These are phyloP conservation scores for Moesziomyces sp. DNA, from an alignment of 1,284 basidiomycete genomes.

Conservation along the genomic window DNA sequence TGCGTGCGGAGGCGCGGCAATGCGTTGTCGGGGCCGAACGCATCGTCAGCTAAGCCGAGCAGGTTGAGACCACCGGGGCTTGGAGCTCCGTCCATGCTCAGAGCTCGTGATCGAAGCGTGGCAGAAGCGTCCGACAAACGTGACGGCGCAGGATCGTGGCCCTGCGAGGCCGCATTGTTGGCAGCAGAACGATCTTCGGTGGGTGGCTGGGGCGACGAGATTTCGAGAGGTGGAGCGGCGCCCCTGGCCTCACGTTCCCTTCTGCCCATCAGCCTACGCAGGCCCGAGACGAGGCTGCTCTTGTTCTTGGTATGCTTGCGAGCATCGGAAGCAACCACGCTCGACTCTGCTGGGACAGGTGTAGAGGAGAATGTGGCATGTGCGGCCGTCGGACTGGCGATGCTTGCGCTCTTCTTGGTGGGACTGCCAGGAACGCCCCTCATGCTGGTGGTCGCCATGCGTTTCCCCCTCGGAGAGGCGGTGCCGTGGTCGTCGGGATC, in stretches of 20 bases:
- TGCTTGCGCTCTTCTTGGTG: slow-evolving; percentile 2
- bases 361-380: neutral
- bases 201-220: neutral
- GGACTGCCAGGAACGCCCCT: slow-evolving; percentile 24
- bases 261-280: slow-evolving; percentile 42
- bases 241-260: slow-evolving; percentile 19
- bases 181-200: too few species aligned
- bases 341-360: neutral
- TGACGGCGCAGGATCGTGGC: neutral
- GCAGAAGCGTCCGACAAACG: neutral
- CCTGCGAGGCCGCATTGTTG: neutral
- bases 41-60: slow-evolving; percentile 11
- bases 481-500: neutral
- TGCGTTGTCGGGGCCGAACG: slow-evolving; percentile 2
- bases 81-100: slow-evolving; percentile 4
- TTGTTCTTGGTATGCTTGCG: slow-evolving; percentile 41
- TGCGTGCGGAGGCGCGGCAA: slow-evolving; percentile 1
- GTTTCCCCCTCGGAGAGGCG: slow-evolving; percentile 9
- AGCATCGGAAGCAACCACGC: neutral
- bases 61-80: slow-evolving; percentile 15
- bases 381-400: neutral
- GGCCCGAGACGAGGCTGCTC: slow-evolving; percentile 39
- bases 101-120: slow-evolving; percentile 4
- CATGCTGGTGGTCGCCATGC: slow-evolving; percentile 19
- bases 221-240: neutral